Evolutionary conservation across 108 stramenopile genomes (phyloP), one percentile per base, ranked within the genome.

Genomic region (Skeletonema tropicum): DNA sequence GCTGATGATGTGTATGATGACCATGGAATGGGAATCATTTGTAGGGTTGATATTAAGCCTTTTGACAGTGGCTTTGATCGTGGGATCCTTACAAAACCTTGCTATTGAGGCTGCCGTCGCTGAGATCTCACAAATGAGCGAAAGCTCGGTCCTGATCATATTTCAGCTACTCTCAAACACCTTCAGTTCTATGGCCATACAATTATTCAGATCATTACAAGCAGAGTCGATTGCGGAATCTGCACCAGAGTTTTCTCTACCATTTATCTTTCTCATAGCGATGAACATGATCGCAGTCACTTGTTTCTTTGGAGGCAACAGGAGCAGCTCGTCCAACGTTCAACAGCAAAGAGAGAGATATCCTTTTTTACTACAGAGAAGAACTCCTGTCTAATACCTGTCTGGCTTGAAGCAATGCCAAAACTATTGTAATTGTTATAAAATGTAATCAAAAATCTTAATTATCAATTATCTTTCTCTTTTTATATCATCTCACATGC

Each of bases 21-120:
- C 86, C 14, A 86, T 91, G 13, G 87, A 85, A 70, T 70, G 87
- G n/a, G 88, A 86, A 66, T 77, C 77, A 10, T 73, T 87, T 62
- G 77, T 70, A 2, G 85, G 86, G 13, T 32, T 92, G 23, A 77
- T 86, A 13, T 80, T 66, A 73, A 73, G 86, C 30, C 79, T 95
- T 17, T 70, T 95, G 32, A 36, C 88, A 35, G 89, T 91, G 45
- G 91, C 90, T 46, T 77, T 76, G 10, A 63, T 91, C 31, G 87
- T 91, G 14, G 90, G 94, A 7, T 90, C 92, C 5, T 79, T 91
- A 26, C 94, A 91, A 59, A 87, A 88, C 12, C 85, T 95, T 11
- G n/a, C n/a, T n/a, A n/a, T n/a, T n/a, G n/a, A n/a, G n/a, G n/a
- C n/a, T n/a, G n/a, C n/a, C n/a, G n/a, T 91, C 94, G 0, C 92